A percentile compares a stretch with the other conserved stretches of the same genome.
These are phyloP conservation scores for Suillus bovinus DNA, from an alignment of 768 basidiomycete genomes.

Conservation along the genomic window DNA sequence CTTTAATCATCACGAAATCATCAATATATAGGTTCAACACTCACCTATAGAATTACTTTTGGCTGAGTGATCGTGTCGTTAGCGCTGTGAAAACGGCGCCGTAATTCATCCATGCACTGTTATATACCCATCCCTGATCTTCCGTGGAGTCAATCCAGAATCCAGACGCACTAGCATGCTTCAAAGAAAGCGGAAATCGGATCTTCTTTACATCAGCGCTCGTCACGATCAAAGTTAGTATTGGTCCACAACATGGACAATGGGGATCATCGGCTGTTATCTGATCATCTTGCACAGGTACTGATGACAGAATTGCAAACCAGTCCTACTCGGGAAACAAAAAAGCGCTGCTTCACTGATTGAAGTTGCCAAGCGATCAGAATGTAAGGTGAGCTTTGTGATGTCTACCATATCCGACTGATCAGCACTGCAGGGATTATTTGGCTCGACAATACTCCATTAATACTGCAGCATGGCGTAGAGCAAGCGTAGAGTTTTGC, in stretches of 20 bases:
- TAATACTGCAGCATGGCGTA: background rate
- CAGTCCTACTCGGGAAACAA: background rate
- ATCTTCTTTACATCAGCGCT: background rate
- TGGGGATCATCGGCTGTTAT: background rate
- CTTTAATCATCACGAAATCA: background rate
- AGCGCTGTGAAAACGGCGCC: background rate
- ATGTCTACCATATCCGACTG: background rate
- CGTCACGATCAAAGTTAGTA: background rate
- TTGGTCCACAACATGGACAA: background rate
- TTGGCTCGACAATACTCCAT: background rate
- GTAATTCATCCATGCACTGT: background rate
- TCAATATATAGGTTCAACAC: background rate
- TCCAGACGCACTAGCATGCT: background rate
- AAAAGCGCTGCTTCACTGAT: background rate
- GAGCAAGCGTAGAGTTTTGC: background rate
- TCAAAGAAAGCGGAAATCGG: no score
- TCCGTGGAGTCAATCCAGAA: background rate
- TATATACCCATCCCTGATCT: background rate
- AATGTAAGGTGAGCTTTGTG: background rate
- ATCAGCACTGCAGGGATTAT: background rate
- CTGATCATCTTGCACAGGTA: background rate
- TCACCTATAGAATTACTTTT: background rate
- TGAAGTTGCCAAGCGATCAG: background rate
- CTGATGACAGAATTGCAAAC: background rate
- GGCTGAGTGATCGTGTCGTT: background rate